Conservation (phyloP, 148 eudicot genomes). For the Rheum nobile region DNA sequence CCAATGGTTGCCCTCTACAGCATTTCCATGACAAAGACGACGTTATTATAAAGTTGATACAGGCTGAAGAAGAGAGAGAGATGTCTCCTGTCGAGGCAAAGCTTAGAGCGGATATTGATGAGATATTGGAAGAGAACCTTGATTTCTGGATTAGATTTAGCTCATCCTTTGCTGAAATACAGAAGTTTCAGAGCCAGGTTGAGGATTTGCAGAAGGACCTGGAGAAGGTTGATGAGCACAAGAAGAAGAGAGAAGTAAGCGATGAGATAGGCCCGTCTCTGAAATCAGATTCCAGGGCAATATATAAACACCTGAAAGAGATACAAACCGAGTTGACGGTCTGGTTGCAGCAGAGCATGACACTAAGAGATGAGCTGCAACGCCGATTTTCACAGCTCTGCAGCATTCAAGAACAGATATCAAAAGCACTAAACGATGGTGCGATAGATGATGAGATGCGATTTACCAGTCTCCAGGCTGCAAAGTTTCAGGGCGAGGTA, state of each 20-base stretch:
- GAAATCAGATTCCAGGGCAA: constrained; percentile 48
- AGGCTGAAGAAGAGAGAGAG: constrained; percentile 14
- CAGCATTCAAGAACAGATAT: constrained; percentile 57
- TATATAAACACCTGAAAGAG: constrained; percentile 69
- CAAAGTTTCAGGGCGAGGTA: constrained; percentile 83
- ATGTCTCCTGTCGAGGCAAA: constrained; percentile 58
- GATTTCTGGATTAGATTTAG: constrained; percentile 90
- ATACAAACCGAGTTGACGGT: constrained; percentile 51
- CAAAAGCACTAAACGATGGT: constrained; percentile 41
- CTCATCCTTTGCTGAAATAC: constrained; percentile 55
- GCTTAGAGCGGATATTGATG: constrained; percentile 57
- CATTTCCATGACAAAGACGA: not conserved
- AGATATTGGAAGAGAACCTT: constrained; percentile 65
- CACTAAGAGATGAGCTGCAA: constrained; percentile 55
- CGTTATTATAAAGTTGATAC: not conserved
- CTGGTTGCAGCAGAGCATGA: constrained; percentile 63
- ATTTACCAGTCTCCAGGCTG: constrained; percentile 78
- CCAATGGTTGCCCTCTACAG: constrained; percentile 6
- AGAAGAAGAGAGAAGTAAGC: constrained; percentile 32
- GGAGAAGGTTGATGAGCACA: constrained; percentile 30
- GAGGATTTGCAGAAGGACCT: constrained; percentile 51
- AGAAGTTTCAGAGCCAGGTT: constrained; percentile 55
- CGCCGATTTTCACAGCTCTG: constrained; percentile 46
- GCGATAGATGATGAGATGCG: constrained; percentile 60
- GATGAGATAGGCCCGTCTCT: constrained; percentile 13